Conservation (phyloP, 176 grass and related monocot genomes). For the Miscanthus lutarioriparius region DNA sequence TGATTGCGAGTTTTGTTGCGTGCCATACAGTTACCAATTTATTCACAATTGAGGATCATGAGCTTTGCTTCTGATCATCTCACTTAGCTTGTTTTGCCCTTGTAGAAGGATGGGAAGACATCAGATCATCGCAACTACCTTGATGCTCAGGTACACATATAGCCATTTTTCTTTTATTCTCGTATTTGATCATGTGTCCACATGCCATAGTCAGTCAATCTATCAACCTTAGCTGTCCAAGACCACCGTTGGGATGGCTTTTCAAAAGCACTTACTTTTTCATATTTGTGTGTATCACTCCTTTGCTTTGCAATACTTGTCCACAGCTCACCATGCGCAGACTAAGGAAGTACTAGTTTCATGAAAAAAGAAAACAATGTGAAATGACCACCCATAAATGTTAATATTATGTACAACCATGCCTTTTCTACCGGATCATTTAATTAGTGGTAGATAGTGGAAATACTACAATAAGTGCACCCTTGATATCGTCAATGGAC, state of each 20-base stretch:
- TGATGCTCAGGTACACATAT: conserved; percentile 76
- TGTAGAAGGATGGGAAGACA: conserved; percentile 84
- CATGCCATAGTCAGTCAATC: not conserved
- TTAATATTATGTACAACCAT: not conserved
- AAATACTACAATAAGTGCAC: too few species aligned
- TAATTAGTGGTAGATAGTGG: not conserved
- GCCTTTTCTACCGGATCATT: not conserved
- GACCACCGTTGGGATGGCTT: not conserved
- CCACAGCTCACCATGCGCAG: not conserved
- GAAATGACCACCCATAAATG: not conserved
- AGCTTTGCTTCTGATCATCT: conserved; percentile 14
- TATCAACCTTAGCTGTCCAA: not conserved
- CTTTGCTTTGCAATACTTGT: not conserved
- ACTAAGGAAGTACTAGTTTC: not conserved
- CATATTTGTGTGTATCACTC: not conserved
- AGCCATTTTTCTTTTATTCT: conserved; percentile 4
- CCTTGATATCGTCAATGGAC: too few species aligned
- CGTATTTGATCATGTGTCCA: not conserved
- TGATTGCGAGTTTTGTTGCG: not conserved
- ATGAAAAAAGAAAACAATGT: not conserved
- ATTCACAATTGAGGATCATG: not conserved
- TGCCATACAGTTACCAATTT: conserved; percentile 8
- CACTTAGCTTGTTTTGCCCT: conserved; percentile 39
- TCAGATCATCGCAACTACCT: conserved; percentile 73
- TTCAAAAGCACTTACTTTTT: not conserved